Percentiles rank a stretch among this genome's conserved stretches.
Evolutionary conservation across 208 protist species (phyloP).

Genomic region (Crithidia brevicula): DNA sequence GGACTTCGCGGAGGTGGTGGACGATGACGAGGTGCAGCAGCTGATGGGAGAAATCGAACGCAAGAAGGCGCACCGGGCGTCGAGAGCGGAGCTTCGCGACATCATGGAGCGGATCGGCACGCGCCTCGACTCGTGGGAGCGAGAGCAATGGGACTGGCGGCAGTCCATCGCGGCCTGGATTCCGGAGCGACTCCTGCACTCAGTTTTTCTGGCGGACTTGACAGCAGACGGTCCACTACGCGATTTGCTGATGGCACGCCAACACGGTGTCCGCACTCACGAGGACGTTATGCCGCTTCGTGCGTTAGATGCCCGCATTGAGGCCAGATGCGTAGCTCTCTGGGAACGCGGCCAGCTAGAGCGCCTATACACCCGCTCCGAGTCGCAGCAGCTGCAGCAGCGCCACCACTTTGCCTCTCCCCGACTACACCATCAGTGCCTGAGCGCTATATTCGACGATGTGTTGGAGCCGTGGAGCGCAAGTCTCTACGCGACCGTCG

Average conservation of each 20-base stretch:
- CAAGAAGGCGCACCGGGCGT: constrained; percentile 24
- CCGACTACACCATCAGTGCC: constrained; percentile 43
- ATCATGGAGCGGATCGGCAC: constrained; percentile 24
- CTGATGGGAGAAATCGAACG: constrained; percentile 32
- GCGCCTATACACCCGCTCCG: constrained; percentile 45
- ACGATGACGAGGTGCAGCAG: constrained; percentile 48
- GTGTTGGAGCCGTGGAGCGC: constrained; percentile 47
- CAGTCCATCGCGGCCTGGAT: constrained; percentile 25
- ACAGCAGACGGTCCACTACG: constrained; percentile 28
- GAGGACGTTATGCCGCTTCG: constrained; percentile 16
- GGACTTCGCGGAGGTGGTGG: constrained; percentile 55
- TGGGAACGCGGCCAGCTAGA: constrained; percentile 48
- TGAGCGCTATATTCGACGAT: constrained; percentile 51
- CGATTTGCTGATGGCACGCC: constrained; percentile 31
- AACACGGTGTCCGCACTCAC: constrained; percentile 22
- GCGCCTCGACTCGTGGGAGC: constrained; percentile 41
- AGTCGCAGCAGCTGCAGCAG: constrained; percentile 54
- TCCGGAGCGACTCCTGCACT: constrained; percentile 26
- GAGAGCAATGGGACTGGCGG: constrained; percentile 47
- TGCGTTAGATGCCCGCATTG: constrained; percentile 37
- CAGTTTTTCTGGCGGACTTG: constrained; percentile 28
- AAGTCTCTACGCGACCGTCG: constrained; percentile 21
- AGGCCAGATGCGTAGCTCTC: constrained; percentile 38
- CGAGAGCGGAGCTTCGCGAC: constrained; percentile 16
- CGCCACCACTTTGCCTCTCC: constrained; percentile 45